Conservation (phyloP, 2,329 filamentous ascomycete genomes). For the Hymenoscyphus infarciens region DNA sequence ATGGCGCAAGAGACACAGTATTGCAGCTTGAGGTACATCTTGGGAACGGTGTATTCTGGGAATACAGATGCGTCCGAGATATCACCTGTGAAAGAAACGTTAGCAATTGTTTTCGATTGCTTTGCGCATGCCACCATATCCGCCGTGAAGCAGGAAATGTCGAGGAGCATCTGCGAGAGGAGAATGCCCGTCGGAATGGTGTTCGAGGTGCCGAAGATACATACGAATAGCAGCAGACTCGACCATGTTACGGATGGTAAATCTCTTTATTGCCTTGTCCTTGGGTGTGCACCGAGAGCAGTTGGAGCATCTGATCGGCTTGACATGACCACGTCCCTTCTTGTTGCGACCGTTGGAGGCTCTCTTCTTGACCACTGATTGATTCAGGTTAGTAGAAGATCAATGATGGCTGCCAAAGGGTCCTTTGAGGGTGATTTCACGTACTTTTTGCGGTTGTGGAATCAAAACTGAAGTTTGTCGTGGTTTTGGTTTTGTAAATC, state of each 20-base stretch:
- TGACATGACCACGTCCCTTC: conserved; percentile 99
- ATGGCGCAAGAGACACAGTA: conserved; percentile 99
- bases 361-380: conserved; percentile 63
- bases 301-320: conserved; percentile 94
- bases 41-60: conserved; percentile 97
- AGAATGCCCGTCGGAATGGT: not conserved
- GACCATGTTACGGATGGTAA: conserved; percentile 99
- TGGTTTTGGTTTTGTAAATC: too few species aligned
- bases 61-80: conserved; percentile 99
- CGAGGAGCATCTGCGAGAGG: not conserved
- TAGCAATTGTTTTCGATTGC: conserved; percentile 2
- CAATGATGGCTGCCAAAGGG: too few species aligned
- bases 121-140: not conserved
- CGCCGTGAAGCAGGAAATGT: not conserved
- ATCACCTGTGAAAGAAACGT: conserved; percentile 67
- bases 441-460: conserved; percentile 18
- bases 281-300: conserved; percentile 70
- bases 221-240: conserved; percentile 99
- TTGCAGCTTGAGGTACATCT: conserved; percentile 99
- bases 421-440: conserved; percentile 3
- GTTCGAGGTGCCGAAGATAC: conserved; percentile 42
- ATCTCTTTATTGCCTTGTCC: conserved; percentile 99
- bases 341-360: conserved; percentile 91
- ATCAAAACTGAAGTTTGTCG: too few species aligned
- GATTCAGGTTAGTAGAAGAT: too few species aligned